Evolutionary conservation across 257 asterid genomes (phyloP), one percentile per base, ranked within the genome.

Genomic region (Primulina eburnea): DNA sequence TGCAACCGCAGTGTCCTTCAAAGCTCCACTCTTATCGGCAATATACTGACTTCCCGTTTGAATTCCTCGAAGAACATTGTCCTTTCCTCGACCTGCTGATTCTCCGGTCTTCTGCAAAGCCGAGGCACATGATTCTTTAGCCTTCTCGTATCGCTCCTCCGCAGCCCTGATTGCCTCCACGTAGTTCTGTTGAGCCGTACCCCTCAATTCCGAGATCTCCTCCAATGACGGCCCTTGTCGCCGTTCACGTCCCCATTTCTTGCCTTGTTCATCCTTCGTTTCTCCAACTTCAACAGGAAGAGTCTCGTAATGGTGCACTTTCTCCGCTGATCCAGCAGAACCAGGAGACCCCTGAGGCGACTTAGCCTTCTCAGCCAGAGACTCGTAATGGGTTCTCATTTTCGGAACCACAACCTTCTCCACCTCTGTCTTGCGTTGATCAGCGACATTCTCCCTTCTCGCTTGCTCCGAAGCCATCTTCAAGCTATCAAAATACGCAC

Each of bases 181-280:
- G 1, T 92, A 86, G 0, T 82, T 88, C 80, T 88, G 88, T 53
- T 90, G 97, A 6, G 96, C 97, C 4, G 71, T 37, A 20, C 71
- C 81, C 71, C 97, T 82, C 65, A 79, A 30, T 2, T 75, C 74
- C 0, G 87, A 74, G 3, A 86, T 69, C 75, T 90, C 95, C 64
- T 90, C 94, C 76, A 90, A 40, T 0, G 95, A 79, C 0, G 75
- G 75, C 34, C 17, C 69, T 17, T 58, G 73, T 20, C 64, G 67
- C 38, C 65, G 2, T 1, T 18, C 65, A 18, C 32, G 4, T 30
- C 40, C 75, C 18, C 30, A 32, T 57, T 18, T 47, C 16, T 66
- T 21, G 33, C 2, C 68, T 55, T 58, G 61, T 14, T 40, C 56
- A 47, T n/a, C 52, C 30, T 35, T 29, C 4, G n/a, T 61, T 43